Evolutionary conservation across 176 grass and related monocot species (phyloP), one percentile per base, ranked within the genome.

Genomic region (Zizania latifolia): DNA sequence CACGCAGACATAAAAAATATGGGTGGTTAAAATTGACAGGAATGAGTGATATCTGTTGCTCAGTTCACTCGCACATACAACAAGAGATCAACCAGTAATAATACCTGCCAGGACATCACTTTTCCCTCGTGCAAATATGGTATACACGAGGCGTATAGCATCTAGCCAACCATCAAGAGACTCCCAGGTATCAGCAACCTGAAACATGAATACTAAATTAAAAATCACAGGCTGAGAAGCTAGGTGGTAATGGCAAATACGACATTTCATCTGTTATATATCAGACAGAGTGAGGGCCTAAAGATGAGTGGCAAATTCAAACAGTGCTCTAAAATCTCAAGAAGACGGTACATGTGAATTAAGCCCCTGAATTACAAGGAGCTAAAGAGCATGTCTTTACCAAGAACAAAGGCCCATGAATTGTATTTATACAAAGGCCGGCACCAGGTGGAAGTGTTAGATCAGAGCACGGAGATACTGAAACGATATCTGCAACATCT

Each of bases 131-230:
- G 91, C 91, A 37, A 82, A 90, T 29, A 93, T 90, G 31, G 87
- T 93, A 74, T 93, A 90, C 60, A 93, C 84, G 10, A 93, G 80
- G 12, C 84, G 81, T 43, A 90, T 93, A 38, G 91, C 91, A 72
- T 93, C 91, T 8, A 90, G 63, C 91, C 91, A 93, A 30, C 87
- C 84, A 65, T 90, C 85, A 19, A 88, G 70, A 21, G 85, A 82
- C 13, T 93, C 91, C 91, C 87, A 88, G n/a, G 84, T 90, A 60
- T 93, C 91, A 27, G 91, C 91, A 68, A 90, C 91, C 91, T 93
- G 74, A 19, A 32, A 71, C 19, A 70, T 0, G n/a, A 4, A 51
- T 16, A 27, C 4, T 51, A 1, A 34, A 26, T 6, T 34, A 1
- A 43, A 24, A 43, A 44, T 27, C 38, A 44, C 5, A 4, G 34